Percentiles rank a stretch among this genome's conserved stretches.
Conservation (phyloP, 2,329 filamentous ascomycete genomes). For the Penicillium crustosum region DNA sequence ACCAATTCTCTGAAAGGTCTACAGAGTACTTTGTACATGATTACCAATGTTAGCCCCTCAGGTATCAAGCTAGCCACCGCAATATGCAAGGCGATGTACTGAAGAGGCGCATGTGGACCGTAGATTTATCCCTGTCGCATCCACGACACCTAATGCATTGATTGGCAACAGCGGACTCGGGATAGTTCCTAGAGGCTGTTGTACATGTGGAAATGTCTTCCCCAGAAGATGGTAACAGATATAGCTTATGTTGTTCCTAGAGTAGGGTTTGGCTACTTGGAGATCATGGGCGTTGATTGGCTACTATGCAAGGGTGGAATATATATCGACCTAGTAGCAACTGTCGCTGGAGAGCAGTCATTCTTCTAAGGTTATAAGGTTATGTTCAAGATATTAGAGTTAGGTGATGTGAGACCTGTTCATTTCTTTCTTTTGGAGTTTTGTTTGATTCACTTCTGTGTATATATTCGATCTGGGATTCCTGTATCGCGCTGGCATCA, state of each 20-base stretch:
- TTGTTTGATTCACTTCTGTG: too few species aligned
- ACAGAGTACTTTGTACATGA: not conserved
- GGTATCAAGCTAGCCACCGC: not conserved
- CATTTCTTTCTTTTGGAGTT: too few species aligned
- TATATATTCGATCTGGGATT: too few species aligned
- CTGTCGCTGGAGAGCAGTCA: not conserved
- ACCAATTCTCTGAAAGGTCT: not conserved
- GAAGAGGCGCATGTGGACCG: not conserved
- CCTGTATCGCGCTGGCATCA: not conserved
- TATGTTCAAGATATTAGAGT: too few species aligned
- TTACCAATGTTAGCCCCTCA: not conserved
- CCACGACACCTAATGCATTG: not conserved
- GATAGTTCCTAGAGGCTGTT: not conserved
- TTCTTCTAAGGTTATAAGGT: not conserved
- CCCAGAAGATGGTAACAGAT: too few species aligned
- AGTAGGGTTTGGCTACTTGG: not conserved
- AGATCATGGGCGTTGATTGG: slow-evolving; percentile 2
- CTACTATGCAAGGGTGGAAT: slow-evolving; percentile 17
- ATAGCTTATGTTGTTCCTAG: not conserved
- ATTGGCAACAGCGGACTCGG: not conserved
- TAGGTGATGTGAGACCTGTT: too few species aligned
- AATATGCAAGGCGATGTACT: slow-evolving; percentile 1
- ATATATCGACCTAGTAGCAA: slow-evolving; percentile 2
- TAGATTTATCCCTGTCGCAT: not conserved
- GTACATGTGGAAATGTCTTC: not conserved